Percentiles rank a stretch among this genome's conserved stretches.
Evolutionary conservation across 1,139 yeast genomes (phyloP).

Genomic region (Blastobotrys capitulatus): DNA sequence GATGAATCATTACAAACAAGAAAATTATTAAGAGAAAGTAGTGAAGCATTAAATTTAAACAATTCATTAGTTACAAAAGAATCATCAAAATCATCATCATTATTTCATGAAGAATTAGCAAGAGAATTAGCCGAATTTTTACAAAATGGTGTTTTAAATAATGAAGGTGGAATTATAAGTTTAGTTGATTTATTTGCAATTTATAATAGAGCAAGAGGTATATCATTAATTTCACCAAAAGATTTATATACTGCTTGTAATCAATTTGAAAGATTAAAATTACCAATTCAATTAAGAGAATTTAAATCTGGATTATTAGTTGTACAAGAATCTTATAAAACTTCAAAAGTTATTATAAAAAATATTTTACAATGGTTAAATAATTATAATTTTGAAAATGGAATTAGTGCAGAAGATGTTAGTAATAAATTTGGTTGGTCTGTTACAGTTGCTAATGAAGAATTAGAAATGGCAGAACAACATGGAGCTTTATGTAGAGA

Average conservation of each 20-base stretch:
- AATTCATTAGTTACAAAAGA: slow-evolving; percentile 35
- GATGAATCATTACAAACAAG: slow-evolving; percentile 21
- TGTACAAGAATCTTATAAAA: slow-evolving; percentile 40
- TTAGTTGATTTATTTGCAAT: slow-evolving; percentile 54
- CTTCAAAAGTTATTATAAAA: slow-evolving; percentile 31
- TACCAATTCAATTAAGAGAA: slow-evolving; percentile 42
- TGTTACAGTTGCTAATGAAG: slow-evolving; percentile 61
- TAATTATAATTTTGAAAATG: slow-evolving; percentile 30
- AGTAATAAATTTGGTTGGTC: slow-evolving; percentile 64
- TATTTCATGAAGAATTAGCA: slow-evolving; percentile 45
- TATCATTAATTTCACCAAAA: slow-evolving; percentile 53
- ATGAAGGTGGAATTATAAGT: slow-evolving; percentile 53
- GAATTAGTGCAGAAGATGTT: slow-evolving; percentile 41
- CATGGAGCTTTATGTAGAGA: slow-evolving; percentile 60
- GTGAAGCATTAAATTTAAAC: slow-evolving; percentile 31
- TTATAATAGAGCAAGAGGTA: slow-evolving; percentile 57
- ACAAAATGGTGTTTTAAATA: slow-evolving; percentile 35
- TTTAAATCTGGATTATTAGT: slow-evolving; percentile 41
- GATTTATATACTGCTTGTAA: slow-evolving; percentile 51
- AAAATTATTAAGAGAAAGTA: slow-evolving; percentile 27
- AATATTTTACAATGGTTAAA: slow-evolving; percentile 35
- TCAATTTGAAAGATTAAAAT: slow-evolving; percentile 40
- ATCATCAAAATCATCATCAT: slow-evolving; percentile 26
- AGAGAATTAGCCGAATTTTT: slow-evolving; percentile 57
- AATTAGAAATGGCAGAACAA: slow-evolving; percentile 54